Evolutionary conservation across 345 rosid species (phyloP), one percentile per base, ranked within the genome.

Genomic region (Corchorus capsularis): DNA sequence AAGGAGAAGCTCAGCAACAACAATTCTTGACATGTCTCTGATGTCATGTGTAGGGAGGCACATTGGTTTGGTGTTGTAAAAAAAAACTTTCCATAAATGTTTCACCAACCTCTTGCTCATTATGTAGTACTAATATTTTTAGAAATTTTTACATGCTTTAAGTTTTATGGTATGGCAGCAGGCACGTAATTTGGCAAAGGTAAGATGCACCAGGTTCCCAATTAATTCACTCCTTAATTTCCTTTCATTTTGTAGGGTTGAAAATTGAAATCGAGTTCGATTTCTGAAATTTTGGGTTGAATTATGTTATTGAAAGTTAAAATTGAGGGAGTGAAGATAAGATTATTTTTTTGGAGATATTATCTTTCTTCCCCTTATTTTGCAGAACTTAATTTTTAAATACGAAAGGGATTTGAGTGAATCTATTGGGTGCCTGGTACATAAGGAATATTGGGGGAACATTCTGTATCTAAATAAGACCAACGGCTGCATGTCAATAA

Each of bases 1-100:
- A 86, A 0, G 89, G 81, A 71, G 95, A 86, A 50, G 80, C 80
- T 22, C 82, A 45, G 72, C 81, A 61, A 39, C 71, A 65, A 46
- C 85, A 71, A 57, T 85, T 81, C 83, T 86, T 79, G 90, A 82
- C 91, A 16, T 86, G 89, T 79, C 85, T 85, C 60, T 86, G 80
- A 81, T 63, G n/a, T n/a, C n/a, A n/a, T n/a, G n/a, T 17, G 64
- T 47, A 22, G 1, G 20, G 9, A 13, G 4, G 4, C 6, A 5
- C 27, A 27, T 27, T 9, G 10, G 43, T 37, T 15, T 27, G 27
- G 45, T 15, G 60, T 32, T 53, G 62, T 37, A 45, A 57, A 73
- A 22, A 61, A 53, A 52, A 15, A 50, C 16, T 0, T 37, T 39
- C 43, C 43, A 22, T 59, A 20, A 55, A 72, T 73, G 45, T 16